Conservation (phyloP, 2,329 filamentous ascomycete species). For the Sphaerostilbella broomeana region DNA sequence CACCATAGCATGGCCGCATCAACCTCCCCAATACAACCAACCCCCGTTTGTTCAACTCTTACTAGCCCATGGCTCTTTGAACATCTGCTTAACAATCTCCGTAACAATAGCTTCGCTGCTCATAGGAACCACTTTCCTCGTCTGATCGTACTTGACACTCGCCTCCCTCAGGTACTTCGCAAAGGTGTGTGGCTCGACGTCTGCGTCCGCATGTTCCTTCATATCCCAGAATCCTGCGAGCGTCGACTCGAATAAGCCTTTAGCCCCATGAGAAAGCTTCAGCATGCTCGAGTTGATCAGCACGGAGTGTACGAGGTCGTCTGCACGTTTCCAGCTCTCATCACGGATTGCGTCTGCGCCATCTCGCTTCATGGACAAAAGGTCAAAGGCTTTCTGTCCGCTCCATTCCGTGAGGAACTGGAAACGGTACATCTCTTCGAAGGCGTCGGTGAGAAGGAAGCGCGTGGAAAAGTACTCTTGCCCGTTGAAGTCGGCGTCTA, state of each 20-base stretch:
- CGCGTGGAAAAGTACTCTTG: slow-evolving; percentile 27
- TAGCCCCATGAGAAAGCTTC: slow-evolving; percentile 30
- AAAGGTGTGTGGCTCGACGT: slow-evolving; percentile 28
- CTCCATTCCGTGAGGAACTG: slow-evolving; percentile 1
- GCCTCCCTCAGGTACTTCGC: slow-evolving; percentile 30
- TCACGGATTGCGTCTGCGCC: slow-evolving; percentile 16
- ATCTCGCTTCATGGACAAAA: slow-evolving; percentile 17
- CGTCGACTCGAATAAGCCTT: slow-evolving; percentile 18
- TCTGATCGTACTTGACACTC: slow-evolving; percentile 29
- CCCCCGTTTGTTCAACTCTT: too few species aligned
- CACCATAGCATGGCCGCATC: too few species aligned
- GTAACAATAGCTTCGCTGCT: neutral
- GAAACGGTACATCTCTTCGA: slow-evolving; percentile 15
- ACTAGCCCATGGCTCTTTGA: too few species aligned
- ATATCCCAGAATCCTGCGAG: slow-evolving; percentile 25
- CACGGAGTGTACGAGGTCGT: slow-evolving; percentile 23
- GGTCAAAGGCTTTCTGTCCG: slow-evolving; percentile 18
- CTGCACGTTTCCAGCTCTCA: slow-evolving; percentile 18
- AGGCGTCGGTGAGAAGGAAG: slow-evolving; percentile 22
- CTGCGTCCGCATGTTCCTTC: slow-evolving; percentile 26
- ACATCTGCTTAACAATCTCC: too few species aligned
- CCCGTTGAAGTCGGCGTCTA: slow-evolving; percentile 30
- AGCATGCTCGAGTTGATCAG: slow-evolving; percentile 27
- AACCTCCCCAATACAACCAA: too few species aligned
- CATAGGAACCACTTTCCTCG: slow-evolving; percentile 17